These are phyloP conservation scores for Didymella arachidicola DNA, from an alignment of 2,329 filamentous ascomycete genomes.

Conservation along the genomic window DNA sequence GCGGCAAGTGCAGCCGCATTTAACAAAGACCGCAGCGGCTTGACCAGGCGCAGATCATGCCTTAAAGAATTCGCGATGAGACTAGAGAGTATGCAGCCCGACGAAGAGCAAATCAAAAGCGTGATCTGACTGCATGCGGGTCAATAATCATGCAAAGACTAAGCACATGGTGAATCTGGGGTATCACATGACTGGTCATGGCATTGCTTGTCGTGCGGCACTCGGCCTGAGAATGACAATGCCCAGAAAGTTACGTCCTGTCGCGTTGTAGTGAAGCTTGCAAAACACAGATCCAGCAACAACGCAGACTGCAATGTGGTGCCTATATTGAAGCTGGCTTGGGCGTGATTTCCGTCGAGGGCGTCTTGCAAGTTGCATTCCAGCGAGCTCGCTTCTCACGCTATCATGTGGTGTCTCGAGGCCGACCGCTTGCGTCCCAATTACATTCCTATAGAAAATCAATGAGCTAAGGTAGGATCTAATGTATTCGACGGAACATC, in stretches of 20 bases:
- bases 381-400: constrained; percentile 10
- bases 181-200: constrained; percentile 9
- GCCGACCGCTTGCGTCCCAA: constrained; percentile 9
- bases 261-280: not conserved
- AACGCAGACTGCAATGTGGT: not conserved
- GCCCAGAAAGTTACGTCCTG: not conserved
- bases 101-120: constrained; percentile 2
- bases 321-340: not conserved
- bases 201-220: constrained; percentile 8
- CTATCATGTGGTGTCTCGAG: not conserved
- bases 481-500: not conserved
- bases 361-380: constrained; percentile 16
- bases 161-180: constrained; percentile 10
- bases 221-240: constrained; percentile 12
- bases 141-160: not conserved
- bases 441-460: constrained; percentile 4
- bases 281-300: not conserved
- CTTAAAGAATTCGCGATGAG: not conserved
- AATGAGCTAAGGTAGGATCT: not conserved
- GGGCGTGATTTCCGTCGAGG: not conserved
- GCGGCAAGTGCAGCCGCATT: constrained; percentile 9
- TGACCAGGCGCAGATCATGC: not conserved
- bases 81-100: constrained; percentile 5
- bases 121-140: not conserved
- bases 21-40: constrained; percentile 5